Percentiles rank a stretch among this genome's conserved stretches.
Conservation (phyloP, 345 rosid species). For the Ricinus communis region DNA sequence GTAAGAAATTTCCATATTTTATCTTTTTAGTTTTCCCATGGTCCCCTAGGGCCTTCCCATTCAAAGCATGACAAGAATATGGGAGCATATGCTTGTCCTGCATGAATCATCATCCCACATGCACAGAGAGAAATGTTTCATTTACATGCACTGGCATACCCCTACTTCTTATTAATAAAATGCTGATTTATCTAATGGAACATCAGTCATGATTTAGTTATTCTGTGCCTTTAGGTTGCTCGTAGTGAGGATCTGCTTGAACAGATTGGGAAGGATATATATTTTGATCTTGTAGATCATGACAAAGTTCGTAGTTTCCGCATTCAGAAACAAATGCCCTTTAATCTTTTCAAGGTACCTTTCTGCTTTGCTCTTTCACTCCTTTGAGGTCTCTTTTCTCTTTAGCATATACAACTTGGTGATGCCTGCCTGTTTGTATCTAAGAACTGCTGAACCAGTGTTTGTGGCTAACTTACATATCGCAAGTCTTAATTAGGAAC, state of each 20-base stretch:
- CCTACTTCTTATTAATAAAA: not conserved
- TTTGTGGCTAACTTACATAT: not conserved
- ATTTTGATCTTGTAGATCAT: conserved; percentile 48
- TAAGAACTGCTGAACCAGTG: not conserved
- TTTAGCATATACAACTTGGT: not conserved
- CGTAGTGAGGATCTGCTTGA: conserved; percentile 45
- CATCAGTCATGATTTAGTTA: not conserved
- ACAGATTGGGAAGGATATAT: conserved; percentile 54
- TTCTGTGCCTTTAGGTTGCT: conserved; percentile 32
- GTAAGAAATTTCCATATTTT: conserved; percentile 30
- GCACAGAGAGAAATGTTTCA: not conserved
- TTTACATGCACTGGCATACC: not conserved
- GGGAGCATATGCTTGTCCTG: not conserved
- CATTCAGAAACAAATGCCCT: conserved; percentile 77
- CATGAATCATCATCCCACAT: not conserved
- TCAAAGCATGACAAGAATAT: no score
- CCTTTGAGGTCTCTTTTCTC: not conserved
- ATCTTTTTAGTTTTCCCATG: not conserved
- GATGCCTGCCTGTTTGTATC: not conserved
- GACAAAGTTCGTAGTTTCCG: conserved; percentile 91
- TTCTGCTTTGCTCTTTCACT: not conserved
- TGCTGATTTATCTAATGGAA: not conserved
- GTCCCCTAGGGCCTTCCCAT: no score
- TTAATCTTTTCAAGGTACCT: conserved; percentile 76
- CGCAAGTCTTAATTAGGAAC: not conserved